Conservation (phyloP, 2,329 filamentous ascomycete species). For the Coleophoma crateriformis region DNA sequence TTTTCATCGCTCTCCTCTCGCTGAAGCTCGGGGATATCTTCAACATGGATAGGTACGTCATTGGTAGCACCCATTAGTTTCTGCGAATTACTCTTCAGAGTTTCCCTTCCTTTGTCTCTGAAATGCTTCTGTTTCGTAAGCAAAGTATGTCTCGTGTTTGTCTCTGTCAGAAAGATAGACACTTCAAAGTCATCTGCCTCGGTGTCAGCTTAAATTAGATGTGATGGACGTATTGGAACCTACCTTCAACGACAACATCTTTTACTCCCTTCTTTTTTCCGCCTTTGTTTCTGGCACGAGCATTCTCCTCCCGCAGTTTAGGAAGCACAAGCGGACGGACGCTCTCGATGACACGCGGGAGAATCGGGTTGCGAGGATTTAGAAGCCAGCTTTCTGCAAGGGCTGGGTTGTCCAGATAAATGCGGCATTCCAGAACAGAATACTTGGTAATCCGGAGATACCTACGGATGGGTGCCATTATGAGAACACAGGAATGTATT, state of each 20-base stretch:
- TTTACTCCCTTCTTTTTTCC: slow-evolving; percentile 71
- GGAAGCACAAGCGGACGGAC: slow-evolving; percentile 83
- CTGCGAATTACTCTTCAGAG: slow-evolving; percentile 48
- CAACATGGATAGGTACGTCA: slow-evolving; percentile 38
- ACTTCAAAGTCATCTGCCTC: slow-evolving; percentile 86
- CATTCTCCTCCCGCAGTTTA: slow-evolving; percentile 84
- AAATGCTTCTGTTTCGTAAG: slow-evolving; percentile 82
- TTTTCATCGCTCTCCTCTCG: slow-evolving; percentile 22
- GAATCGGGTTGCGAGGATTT: slow-evolving; percentile 66
- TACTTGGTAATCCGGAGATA: slow-evolving; percentile 90
- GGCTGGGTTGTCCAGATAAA: slow-evolving; percentile 89
- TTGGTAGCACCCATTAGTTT: slow-evolving; percentile 53
- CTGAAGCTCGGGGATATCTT: slow-evolving; percentile 17
- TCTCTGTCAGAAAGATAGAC: slow-evolving; percentile 87
- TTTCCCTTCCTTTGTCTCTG: slow-evolving; percentile 45
- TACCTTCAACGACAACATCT: slow-evolving; percentile 79
- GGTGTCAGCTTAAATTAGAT: too few relatives aligned
- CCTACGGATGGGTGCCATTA: slow-evolving; percentile 81
- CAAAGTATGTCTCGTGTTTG: slow-evolving; percentile 76
- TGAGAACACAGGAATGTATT: background rate
- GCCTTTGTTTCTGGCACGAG: slow-evolving; percentile 50
- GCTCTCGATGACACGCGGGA: slow-evolving; percentile 78
- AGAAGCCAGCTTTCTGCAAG: slow-evolving; percentile 81
- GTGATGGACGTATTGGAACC: background rate
- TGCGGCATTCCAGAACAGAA: slow-evolving; percentile 92